Conservation (phyloP, 2,329 filamentous ascomycete species). For the Hymenoscyphus linearis region DNA sequence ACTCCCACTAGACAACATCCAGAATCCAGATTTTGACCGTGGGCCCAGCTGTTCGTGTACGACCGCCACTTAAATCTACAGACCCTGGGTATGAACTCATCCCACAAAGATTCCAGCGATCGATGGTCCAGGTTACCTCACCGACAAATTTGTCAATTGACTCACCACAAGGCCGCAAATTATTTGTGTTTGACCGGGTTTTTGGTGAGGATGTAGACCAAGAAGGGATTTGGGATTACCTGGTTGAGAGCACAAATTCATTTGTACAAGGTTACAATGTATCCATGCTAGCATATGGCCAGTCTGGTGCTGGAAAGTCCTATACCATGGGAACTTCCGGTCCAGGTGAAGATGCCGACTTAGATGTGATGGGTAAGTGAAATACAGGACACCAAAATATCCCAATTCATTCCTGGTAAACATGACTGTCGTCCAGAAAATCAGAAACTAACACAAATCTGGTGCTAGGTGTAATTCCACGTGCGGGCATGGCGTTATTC, state of each 20-base stretch:
- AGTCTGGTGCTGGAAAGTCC: constrained; percentile 95
- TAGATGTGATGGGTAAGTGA: constrained; percentile 69
- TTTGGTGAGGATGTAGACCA: constrained; percentile 80
- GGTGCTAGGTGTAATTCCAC: constrained; percentile 78
- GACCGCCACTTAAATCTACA: constrained; percentile 73
- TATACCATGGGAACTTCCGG: constrained; percentile 98
- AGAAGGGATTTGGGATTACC: constrained; percentile 89
- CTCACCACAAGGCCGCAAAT: constrained; percentile 83
- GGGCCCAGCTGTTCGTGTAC: constrained; percentile 75
- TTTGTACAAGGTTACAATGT: constrained; percentile 98
- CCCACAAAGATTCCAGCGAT: constrained; percentile 87
- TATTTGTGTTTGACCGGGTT: constrained; percentile 95
- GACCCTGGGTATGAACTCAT: constrained; percentile 95
- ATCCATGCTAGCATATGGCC: constrained; percentile 91
- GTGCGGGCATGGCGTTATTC: constrained; percentile 81
- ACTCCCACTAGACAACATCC: not conserved
- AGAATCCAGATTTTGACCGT: constrained; percentile 10
- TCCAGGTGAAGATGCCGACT: constrained; percentile 67
- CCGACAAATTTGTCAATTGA: constrained; percentile 84
- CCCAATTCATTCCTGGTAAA: not conserved
- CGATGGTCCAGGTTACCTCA: constrained; percentile 85
- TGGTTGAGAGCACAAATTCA: constrained; percentile 81
- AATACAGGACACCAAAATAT: not conserved
- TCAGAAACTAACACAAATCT: constrained; percentile 16
- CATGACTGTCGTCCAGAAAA: not conserved